These are phyloP conservation scores for Pachysandra terminalis DNA, from an alignment of 164 flowering plant genomes.

Conservation along the genomic window DNA sequence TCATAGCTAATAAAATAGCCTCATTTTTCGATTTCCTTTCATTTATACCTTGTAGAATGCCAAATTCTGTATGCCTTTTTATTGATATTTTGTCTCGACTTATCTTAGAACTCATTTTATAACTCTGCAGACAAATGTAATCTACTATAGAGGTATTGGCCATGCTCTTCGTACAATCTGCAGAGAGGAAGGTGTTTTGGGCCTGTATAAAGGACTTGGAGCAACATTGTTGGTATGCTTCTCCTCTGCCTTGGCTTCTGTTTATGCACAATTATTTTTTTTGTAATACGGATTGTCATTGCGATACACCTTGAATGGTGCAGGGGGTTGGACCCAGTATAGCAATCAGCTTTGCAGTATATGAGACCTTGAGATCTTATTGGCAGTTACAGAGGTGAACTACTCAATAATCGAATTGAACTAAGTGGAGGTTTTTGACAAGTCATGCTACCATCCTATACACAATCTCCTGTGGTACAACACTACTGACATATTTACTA, in stretches of 20 bases:
- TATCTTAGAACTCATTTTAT: not conserved
- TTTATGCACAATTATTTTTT: not conserved
- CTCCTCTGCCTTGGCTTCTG: not conserved
- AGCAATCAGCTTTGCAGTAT: conserved; percentile 81
- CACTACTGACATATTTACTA: not conserved
- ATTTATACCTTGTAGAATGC: too few species aligned
- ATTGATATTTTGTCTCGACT: not conserved
- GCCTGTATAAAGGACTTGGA: too few species aligned
- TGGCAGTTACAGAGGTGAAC: conserved; percentile 68
- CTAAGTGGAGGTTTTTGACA: not conserved
- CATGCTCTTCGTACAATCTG: conserved; percentile 66
- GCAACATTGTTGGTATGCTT: conserved; percentile 70
- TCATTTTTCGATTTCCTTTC: too few species aligned
- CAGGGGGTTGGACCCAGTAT: conserved; percentile 90
- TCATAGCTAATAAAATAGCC: too few species aligned
- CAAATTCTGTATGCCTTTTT: too few species aligned
- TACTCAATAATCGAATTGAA: not conserved
- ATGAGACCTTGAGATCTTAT: conserved; percentile 59
- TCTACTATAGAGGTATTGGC: conserved; percentile 63
- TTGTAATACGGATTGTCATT: not conserved
- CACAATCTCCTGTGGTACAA: too few species aligned
- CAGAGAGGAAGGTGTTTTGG: conserved; percentile 68
- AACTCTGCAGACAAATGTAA: conserved; percentile 49
- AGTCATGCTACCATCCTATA: too few species aligned
- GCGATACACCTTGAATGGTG: conserved; percentile 13